phyloP scores from a whole-genome alignment of 2,329 filamentous ascomycete species.

The Cladophialophora immunda region DNA sequence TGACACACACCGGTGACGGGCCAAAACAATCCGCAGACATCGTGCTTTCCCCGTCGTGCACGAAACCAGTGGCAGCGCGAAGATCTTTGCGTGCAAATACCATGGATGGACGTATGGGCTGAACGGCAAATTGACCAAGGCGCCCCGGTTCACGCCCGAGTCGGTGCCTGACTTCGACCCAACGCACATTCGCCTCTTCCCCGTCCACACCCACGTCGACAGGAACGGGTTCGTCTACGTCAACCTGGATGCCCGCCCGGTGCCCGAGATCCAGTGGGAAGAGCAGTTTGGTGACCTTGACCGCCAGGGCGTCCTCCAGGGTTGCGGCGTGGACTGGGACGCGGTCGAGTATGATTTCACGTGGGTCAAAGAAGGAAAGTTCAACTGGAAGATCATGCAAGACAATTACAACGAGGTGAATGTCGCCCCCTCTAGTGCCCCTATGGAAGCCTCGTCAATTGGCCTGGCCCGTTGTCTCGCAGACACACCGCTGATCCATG shows the following conservation, averaged over 20 bases:
- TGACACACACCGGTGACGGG: not conserved
- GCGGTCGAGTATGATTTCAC: slow-evolving; percentile 58
- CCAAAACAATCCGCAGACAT: slow-evolving; percentile 47
- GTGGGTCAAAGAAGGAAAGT: slow-evolving; percentile 35
- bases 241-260: slow-evolving; percentile 58
- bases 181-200: slow-evolving; percentile 63
- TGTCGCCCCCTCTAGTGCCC: not conserved
- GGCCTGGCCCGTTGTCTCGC: not conserved
- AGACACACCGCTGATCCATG: not conserved
- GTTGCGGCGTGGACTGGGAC: slow-evolving; percentile 63
- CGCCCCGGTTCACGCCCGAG: slow-evolving; percentile 62
- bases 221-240: slow-evolving; percentile 62
- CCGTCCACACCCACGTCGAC: slow-evolving; percentile 34
- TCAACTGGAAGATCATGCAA: slow-evolving; percentile 49
- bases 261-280: slow-evolving; percentile 32
- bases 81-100: slow-evolving; percentile 64
- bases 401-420: slow-evolving; percentile 64
- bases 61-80: slow-evolving; percentile 25
- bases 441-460: not conserved
- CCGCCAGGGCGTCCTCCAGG: slow-evolving; percentile 57
- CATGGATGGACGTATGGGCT: slow-evolving; percentile 70
- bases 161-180: slow-evolving; percentile 66
- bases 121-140: slow-evolving; percentile 66
- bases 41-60: slow-evolving; percentile 64
- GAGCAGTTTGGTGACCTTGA: slow-evolving; percentile 44